A percentile compares a stretch with the other conserved stretches of the same genome.
Evolutionary conservation across 2,329 filamentous ascomycete species (phyloP).

Genomic region (Salinomyces thailandicus): DNA sequence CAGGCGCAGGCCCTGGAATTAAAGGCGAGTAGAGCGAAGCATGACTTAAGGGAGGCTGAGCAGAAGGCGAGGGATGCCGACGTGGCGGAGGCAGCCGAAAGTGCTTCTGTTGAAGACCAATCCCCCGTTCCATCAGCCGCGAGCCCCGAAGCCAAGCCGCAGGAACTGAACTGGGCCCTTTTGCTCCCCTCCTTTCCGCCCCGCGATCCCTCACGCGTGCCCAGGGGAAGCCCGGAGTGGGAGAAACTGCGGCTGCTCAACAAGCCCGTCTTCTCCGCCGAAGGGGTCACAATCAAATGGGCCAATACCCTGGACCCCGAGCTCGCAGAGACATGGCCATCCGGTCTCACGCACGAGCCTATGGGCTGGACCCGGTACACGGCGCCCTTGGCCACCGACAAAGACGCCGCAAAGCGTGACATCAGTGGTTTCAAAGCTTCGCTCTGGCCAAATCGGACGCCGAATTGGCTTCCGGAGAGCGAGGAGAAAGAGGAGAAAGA

Average conservation of each 20-base stretch:
- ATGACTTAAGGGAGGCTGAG: not conserved
- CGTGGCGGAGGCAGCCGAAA: no score
- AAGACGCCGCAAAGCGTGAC: not conserved
- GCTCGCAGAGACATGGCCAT: constrained; percentile 27
- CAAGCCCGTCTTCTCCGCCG: constrained; percentile 14
- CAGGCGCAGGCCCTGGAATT: no score
- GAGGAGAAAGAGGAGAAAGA: not conserved
- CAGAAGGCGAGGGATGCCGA: not conserved
- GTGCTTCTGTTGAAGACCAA: not conserved
- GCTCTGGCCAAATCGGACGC: not conserved
- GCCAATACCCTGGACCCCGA: constrained; percentile 29
- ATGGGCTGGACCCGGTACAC: constrained; percentile 20
- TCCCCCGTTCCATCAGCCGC: no score
- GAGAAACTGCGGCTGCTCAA: constrained; percentile 7
- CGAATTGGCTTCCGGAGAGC: not conserved
- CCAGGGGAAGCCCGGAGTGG: constrained; percentile 8
- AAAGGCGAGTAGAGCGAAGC: no score
- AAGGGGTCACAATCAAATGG: constrained; percentile 27
- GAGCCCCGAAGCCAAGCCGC: not conserved
- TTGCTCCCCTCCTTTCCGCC: constrained; percentile 15
- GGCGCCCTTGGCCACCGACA: constrained; percentile 7
- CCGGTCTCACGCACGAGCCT: constrained; percentile 19
- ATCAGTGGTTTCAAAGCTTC: not conserved
- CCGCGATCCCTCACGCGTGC: constrained; percentile 3
- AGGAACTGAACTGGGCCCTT: not conserved